These are phyloP conservation scores for Plenodomus biglobosus DNA, from an alignment of 2,329 filamentous ascomycete species.

Conservation along the genomic window DNA sequence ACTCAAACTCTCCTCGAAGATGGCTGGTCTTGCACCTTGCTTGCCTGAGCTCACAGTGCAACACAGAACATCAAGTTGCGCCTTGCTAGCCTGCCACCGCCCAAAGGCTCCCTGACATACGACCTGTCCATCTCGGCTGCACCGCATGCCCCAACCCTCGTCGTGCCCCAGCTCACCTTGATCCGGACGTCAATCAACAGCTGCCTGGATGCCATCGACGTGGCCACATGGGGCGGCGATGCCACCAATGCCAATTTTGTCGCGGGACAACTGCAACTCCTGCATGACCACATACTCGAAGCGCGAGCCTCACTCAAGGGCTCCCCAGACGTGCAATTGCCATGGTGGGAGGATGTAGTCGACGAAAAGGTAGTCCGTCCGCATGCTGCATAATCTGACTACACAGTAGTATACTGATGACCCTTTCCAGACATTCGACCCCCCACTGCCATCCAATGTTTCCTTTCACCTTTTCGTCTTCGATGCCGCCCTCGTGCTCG, in stretches of 20 bases:
- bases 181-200: constrained; percentile 79
- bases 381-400: not conserved
- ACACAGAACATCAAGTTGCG: constrained; percentile 74
- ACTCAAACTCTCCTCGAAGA: too few relatives aligned
- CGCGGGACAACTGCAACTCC: constrained; percentile 59
- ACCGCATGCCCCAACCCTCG: constrained; percentile 58
- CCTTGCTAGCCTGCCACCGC: constrained; percentile 65
- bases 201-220: constrained; percentile 78
- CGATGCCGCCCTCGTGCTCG: constrained; percentile 59
- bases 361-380: constrained; percentile 59
- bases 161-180: constrained; percentile 69
- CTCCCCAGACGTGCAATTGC: constrained; percentile 51
- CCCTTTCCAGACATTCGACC: constrained; percentile 58
- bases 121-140: constrained; percentile 56
- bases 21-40: not conserved
- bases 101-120: constrained; percentile 54
- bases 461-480: constrained; percentile 66
- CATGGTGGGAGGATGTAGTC: constrained; percentile 59
- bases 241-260: constrained; percentile 60
- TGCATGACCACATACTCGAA: constrained; percentile 63
- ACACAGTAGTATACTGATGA: constrained; percentile 3
- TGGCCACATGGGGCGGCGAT: constrained; percentile 73
- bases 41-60: constrained; percentile 3
- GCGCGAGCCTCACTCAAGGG: constrained; percentile 63
- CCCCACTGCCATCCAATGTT: constrained; percentile 65